A percentile compares a stretch with the other conserved stretches of the same genome.
phyloP scores from a whole-genome alignment of 345 rosid genomes.

The Clausena lansium region DNA sequence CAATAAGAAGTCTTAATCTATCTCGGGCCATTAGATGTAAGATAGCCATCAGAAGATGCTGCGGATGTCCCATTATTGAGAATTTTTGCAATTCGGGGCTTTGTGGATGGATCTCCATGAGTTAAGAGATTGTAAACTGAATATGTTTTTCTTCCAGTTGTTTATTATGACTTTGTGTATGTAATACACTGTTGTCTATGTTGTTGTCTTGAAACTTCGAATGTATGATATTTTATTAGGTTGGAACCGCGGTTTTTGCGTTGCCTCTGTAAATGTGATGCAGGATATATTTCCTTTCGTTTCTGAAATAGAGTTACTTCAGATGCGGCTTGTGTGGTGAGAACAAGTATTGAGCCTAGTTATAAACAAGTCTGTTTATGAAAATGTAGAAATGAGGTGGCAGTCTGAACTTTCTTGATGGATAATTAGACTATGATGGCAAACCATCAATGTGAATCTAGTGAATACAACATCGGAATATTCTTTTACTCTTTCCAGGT shows the following conservation, averaged over 20 bases:
- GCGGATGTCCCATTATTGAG: constrained; percentile 14
- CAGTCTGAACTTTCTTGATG: neutral
- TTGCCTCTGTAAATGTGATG: neutral
- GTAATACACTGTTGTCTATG: constrained; percentile 24
- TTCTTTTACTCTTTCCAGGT: too few relatives aligned
- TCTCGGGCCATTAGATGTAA: constrained; percentile 15
- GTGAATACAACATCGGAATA: neutral
- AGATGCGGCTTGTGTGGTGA: neutral
- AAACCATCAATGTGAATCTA: neutral
- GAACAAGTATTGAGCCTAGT: neutral
- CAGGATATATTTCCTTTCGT: neutral
- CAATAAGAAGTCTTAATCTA: constrained; percentile 12
- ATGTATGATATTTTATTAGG: constrained; percentile 17
- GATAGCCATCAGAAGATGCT: constrained; percentile 19
- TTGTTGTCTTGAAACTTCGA: constrained; percentile 31
- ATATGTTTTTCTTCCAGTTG: constrained; percentile 25
- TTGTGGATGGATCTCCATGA: constrained; percentile 11
- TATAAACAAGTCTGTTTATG: neutral
- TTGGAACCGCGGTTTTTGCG: neutral
- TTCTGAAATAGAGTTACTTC: neutral
- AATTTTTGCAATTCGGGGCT: neutral
- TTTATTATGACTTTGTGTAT: constrained; percentile 16
- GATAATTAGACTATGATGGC: neutral
- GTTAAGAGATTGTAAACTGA: constrained; percentile 10
- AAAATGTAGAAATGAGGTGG: neutral